A percentile compares a stretch with the other conserved stretches of the same genome.
Evolutionary conservation across 2,329 filamentous ascomycete species (phyloP).

Genomic region (Beauveria sp.): DNA sequence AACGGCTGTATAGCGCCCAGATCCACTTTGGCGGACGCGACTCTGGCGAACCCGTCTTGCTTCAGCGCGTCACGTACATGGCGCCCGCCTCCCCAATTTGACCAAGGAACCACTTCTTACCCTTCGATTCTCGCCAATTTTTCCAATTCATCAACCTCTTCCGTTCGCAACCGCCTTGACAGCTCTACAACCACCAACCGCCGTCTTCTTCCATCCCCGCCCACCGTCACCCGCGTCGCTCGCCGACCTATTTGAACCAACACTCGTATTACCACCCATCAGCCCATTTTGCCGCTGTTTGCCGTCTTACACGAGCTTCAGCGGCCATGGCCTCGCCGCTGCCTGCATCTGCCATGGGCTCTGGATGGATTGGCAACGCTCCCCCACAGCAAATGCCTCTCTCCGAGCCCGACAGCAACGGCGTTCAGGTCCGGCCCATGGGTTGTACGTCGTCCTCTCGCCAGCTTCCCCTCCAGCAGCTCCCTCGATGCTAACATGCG

Average conservation of each 20-base stretch:
- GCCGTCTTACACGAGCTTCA: constrained; percentile 8
- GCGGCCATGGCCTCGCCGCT: constrained; percentile 33
- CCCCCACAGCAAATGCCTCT: constrained; percentile 24
- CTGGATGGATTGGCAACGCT: constrained; percentile 23
- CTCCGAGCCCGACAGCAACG: constrained; percentile 33
- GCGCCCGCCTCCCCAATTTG: constrained; percentile 29
- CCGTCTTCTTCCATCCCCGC: neutral
- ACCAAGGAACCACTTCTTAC: constrained; percentile 14
- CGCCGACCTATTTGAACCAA: neutral
- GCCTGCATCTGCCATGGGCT: constrained; percentile 23
- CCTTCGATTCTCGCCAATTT: constrained; percentile 3
- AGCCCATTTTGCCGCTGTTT: constrained; percentile 2
- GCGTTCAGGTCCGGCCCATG: constrained; percentile 55
- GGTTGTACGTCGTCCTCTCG: constrained; percentile 46
- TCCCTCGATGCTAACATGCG: constrained; percentile 13
- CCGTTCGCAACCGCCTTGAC: neutral
- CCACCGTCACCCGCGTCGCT: neutral
- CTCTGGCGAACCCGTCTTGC: constrained; percentile 15
- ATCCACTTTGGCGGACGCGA: constrained; percentile 25
- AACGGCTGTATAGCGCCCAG: constrained; percentile 13
- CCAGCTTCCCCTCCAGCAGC: constrained; percentile 16
- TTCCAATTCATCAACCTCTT: neutral
- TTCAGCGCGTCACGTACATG: constrained; percentile 32
- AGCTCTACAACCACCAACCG: neutral
- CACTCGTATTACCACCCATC: neutral